Evolutionary conservation across 805 yeast genomes (phyloP).

Genomic region (Wickerhamiella azyma): DNA sequence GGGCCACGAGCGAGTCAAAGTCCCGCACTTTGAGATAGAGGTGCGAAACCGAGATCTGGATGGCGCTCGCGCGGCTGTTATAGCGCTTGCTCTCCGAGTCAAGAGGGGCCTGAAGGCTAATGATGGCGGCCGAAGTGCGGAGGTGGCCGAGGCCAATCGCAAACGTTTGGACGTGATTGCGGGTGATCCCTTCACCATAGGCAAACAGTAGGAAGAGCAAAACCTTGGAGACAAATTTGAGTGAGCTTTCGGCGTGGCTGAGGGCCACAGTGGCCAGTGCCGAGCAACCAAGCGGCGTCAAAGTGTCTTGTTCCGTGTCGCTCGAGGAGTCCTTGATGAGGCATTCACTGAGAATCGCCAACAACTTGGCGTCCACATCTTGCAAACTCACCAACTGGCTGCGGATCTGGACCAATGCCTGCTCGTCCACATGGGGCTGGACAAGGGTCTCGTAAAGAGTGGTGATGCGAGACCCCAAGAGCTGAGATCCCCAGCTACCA

Average conservation of each 20-base stretch:
- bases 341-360: neutral
- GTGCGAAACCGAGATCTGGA: constrained; percentile 2
- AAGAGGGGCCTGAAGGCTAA: constrained; percentile 6
- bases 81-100: neutral
- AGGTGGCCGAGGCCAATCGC: constrained; percentile 6
- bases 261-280: constrained; percentile 13
- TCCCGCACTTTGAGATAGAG: neutral
- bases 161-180: constrained; percentile 5
- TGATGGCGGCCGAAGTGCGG: constrained; percentile 3
- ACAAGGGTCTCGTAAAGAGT: constrained; percentile 10
- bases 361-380: constrained; percentile 5
- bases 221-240: constrained; percentile 7
- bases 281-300: constrained; percentile 13
- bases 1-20: neutral
- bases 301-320: neutral
- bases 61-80: neutral
- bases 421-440: constrained; percentile 10
- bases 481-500: constrained; percentile 9
- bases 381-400: constrained; percentile 10
- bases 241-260: constrained; percentile 8
- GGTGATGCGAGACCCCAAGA: constrained; percentile 17
- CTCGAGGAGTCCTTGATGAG: constrained; percentile 3
- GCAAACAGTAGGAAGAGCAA: constrained; percentile 12
- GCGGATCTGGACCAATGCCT: constrained; percentile 8
- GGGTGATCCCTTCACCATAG: constrained; percentile 16